A percentile compares a stretch with the other conserved stretches of the same genome.
These are phyloP conservation scores for Cutaneotrichosporon mucoides DNA, from an alignment of 1,284 basidiomycete genomes.

Conservation along the genomic window DNA sequence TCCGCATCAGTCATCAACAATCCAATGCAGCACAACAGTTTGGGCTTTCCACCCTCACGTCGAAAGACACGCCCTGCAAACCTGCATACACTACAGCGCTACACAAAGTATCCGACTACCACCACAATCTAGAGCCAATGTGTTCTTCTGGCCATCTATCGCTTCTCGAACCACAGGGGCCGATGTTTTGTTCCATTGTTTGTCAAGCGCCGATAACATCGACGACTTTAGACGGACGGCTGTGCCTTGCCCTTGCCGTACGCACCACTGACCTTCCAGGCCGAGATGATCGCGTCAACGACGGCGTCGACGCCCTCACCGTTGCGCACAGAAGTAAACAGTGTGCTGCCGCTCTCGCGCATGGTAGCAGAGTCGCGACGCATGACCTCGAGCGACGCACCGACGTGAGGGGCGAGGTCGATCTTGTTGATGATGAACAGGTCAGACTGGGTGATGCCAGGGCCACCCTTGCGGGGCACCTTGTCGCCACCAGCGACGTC, in stretches of 20 bases:
- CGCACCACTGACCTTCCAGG: slow-evolving; percentile 65
- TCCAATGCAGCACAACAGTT: no score
- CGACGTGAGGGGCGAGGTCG: slow-evolving; percentile 87
- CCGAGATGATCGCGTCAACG: slow-evolving; percentile 74
- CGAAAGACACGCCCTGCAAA: no score
- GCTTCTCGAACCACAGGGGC: no score
- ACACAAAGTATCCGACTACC: no score
- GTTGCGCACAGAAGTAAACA: slow-evolving; percentile 84
- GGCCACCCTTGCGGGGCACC: slow-evolving; percentile 95
- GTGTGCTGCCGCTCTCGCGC: slow-evolving; percentile 88
- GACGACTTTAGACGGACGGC: background rate
- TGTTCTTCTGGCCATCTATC: no score
- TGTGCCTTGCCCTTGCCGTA: slow-evolving; percentile 23
- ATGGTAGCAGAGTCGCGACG: slow-evolving; percentile 85
- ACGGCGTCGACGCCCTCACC: slow-evolving; percentile 77
- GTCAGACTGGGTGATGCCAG: slow-evolving; percentile 88
- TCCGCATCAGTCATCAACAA: no score
- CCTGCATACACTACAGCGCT: no score
- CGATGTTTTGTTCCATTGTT: no score
- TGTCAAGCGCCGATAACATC: no score
- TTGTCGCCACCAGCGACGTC: slow-evolving; percentile 86
- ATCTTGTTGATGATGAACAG: slow-evolving; percentile 95
- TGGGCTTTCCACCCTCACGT: no score
- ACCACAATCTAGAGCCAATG: no score
- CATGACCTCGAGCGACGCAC: slow-evolving; percentile 93